Evolutionary conservation across 768 basidiomycete genomes (phyloP).

Genomic region (Suillus plorans): DNA sequence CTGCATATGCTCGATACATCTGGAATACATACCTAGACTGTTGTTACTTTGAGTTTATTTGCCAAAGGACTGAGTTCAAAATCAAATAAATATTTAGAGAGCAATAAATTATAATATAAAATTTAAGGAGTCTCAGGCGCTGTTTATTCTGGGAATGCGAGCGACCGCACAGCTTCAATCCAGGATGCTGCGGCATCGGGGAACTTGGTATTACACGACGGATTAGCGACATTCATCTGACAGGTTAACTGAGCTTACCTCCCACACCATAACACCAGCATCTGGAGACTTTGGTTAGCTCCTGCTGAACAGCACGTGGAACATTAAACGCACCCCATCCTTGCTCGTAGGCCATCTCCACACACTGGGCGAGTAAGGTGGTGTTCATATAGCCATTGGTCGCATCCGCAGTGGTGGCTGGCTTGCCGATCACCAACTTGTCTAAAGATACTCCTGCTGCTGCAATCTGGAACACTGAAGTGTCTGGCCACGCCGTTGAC

Average conservation of each 20-base stretch:
- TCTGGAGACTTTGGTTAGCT: conserved; percentile 1
- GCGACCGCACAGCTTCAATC: conserved; percentile 39
- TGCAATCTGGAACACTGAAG: conserved; percentile 48
- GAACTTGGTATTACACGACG: conserved; percentile 25
- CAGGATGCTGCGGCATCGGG: conserved; percentile 41
- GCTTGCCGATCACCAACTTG: conserved; percentile 80
- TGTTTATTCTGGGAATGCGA: conserved; percentile 34
- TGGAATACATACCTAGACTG: background rate
- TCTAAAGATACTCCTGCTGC: conserved; percentile 53
- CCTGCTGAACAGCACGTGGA: background rate
- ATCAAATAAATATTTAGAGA: too few relatives aligned
- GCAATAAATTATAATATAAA: background rate
- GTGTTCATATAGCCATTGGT: conserved; percentile 58
- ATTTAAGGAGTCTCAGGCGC: background rate
- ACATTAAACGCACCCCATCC: conserved; percentile 61
- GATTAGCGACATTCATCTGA: conserved; percentile 2
- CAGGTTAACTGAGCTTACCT: conserved; percentile 19
- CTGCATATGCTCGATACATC: background rate
- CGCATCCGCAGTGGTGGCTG: conserved; percentile 50
- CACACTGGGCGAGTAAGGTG: conserved; percentile 55
- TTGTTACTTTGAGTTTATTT: background rate
- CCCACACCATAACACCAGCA: conserved; percentile 19
- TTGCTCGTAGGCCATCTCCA: conserved; percentile 54
- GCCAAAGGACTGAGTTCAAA: background rate
- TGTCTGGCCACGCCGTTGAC: conserved; percentile 40